Base-by-base conservation (phyloP, 2,329 filamentous ascomycete species). In the Aspergillus arachidicola region DNA sequence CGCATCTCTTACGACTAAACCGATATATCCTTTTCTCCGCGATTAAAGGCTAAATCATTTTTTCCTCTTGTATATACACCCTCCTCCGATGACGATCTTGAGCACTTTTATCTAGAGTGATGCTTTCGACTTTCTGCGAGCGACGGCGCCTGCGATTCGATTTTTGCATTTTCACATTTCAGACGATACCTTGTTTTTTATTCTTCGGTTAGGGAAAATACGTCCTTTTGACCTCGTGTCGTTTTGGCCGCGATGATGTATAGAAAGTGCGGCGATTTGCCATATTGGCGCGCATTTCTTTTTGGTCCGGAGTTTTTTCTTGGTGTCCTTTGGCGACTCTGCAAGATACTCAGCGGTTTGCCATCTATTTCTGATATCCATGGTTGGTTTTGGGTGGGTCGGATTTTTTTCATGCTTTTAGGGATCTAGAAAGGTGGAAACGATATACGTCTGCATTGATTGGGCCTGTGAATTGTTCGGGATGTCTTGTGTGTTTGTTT, bases 381-480 rank as follows among this genome's bases (percentile, higher is more conserved):
- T 69, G 65, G 67, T 69, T 72, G 61, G 66, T 71, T 70, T 70
- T 69, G 64, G 61, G 63, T 57, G 66, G 67, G 51, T 58, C 65
- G 64, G 64, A 71, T 64, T 66, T 68, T 68, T 72, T 68, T 68
- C 67, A 68, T 72, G 50, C 58, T 73, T 73, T 70, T 64, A 73
- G 72, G 74, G 72, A 75, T 76, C 71, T 79, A 79, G 77, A 75
- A 71, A 78, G 76, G 76, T 75, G 77, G 77, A 76, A 78, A 79
- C 75, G 77, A 79, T 78, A 78, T 74, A 79, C 76, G 76, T 79
- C 74, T 79, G 76, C 77, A 79, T 79, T 74, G 72, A 69, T 75
- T 77, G 75, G 76, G 73, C 72, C 68, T 75, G 72, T 73, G 73
- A 71, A 70, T 71, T 71, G 69, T 68, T 74, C 69, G 73, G 72